Base-by-base conservation (phyloP, 805 yeast genomes). In the Candida vartiovaarae region DNA sequence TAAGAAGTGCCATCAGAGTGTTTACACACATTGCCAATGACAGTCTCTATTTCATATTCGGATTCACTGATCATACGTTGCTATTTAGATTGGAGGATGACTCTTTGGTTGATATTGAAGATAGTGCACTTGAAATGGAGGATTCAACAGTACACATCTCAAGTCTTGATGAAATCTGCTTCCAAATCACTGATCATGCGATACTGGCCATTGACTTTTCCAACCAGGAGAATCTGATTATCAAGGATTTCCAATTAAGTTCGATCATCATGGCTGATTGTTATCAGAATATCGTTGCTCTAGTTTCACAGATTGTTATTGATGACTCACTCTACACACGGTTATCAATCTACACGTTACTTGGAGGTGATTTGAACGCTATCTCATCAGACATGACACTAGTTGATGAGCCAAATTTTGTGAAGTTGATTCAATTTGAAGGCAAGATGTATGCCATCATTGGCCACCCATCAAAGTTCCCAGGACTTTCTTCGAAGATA, bases 61-160 rank as follows among this genome's bases (percentile, higher is more conserved):
- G 70, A 3, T 61, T 66, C 45, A 59, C 72, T 3, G 71, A 65
- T 49, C 66, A 62, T 39, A 63, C 75, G 0, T 40, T 61, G 10
- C 46, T 72, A 0, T 53, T 70, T 11, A 70, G 65, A 44, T 61
- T 54, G 40, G 60, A 58, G 6, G 47, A 49, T 1, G 59, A 57
- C 4, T 46, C 45, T 2, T 49, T 60, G 10, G 58, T 57, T 2
- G 71, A 65, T 15, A 38, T 56, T 4, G 28, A 33, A 23, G 57
- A 56, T 24, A 48, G 52, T 33, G 53, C 55, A 2, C 28, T 57
- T 5, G 55, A 52, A 2, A 6, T 55, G 23, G 24, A 38, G 4
- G 29, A 23, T 3, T 27, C 51, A 10, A 55, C 60, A 1, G 29
- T 59, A 1, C 44, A 45, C n/a, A 5, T 50, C 3, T 34, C 48